These are phyloP conservation scores for Fistulinella prunicolor DNA, from an alignment of 768 basidiomycete species.

Conservation along the genomic window DNA sequence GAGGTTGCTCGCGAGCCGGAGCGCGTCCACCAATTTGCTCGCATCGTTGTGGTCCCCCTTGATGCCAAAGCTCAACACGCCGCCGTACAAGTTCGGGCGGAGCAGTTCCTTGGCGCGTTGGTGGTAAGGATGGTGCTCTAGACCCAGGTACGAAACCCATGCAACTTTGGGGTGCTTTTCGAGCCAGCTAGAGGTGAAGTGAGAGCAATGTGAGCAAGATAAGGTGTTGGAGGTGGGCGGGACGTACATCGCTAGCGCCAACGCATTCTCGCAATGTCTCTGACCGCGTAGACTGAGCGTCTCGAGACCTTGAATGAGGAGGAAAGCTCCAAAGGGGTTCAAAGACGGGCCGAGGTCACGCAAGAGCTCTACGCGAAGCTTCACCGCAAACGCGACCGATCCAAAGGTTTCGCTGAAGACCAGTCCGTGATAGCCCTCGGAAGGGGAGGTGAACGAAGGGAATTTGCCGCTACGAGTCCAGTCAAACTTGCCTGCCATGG, in stretches of 20 bases:
- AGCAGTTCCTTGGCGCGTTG: conserved; percentile 54
- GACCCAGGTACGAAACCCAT: conserved; percentile 81
- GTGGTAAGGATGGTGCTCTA: conserved; percentile 60
- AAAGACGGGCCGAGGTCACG: conserved; percentile 53
- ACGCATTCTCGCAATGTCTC: conserved; percentile 56
- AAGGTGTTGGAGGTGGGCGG: no score
- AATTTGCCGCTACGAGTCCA: conserved; percentile 53
- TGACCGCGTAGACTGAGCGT: conserved; percentile 59
- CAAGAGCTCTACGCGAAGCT: conserved; percentile 49
- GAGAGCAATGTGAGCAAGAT: not conserved
- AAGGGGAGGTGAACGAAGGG: conserved; percentile 53
- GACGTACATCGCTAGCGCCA: conserved; percentile 45
- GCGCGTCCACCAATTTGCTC: conserved; percentile 62
- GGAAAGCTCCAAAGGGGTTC: conserved; percentile 57
- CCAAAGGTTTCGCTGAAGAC: conserved; percentile 52
- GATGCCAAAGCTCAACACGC: conserved; percentile 76
- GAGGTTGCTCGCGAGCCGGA: conserved; percentile 68
- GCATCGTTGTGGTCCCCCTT: conserved; percentile 53
- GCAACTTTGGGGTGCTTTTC: conserved; percentile 60
- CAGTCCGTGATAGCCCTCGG: conserved; percentile 56
- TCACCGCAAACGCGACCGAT: conserved; percentile 47
- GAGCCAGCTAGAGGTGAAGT: conserved; percentile 40
- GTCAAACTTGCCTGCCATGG: conserved; percentile 50
- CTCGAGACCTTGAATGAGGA: conserved; percentile 59
- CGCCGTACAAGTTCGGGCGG: conserved; percentile 55